Percentiles rank a stretch among this genome's conserved stretches.
Evolutionary conservation across 2,329 filamentous ascomycete genomes (phyloP).

Genomic region (Albophoma yamanashiensis): DNA sequence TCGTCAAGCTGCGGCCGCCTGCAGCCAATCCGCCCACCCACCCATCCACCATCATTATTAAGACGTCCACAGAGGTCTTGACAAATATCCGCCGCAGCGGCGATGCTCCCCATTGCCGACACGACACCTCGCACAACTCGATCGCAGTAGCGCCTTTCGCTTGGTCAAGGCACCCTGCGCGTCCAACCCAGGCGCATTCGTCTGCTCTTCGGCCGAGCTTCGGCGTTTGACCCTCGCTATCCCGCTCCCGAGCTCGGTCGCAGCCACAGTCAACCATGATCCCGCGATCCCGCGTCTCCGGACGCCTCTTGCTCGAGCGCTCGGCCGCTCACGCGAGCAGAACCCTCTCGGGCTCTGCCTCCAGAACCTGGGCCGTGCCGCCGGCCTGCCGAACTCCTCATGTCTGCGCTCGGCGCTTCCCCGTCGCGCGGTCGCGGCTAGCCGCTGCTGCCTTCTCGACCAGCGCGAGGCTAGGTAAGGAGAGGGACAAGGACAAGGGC

Average conservation of each 20-base stretch:
- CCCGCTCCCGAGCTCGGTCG: neutral
- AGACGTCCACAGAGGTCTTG: constrained; percentile 7
- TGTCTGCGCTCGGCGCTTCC: constrained; percentile 21
- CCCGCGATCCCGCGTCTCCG: constrained; percentile 27
- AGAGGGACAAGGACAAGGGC: constrained; percentile 27
- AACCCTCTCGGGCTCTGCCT: constrained; percentile 11
- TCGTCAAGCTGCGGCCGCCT: constrained; percentile 18
- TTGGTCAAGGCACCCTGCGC: neutral
- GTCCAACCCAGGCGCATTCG: neutral
- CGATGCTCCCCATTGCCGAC: constrained; percentile 20
- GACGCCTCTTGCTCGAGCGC: constrained; percentile 26
- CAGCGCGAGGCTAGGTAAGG: constrained; percentile 20
- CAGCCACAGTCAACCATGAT: constrained; percentile 21
- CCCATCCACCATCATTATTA: constrained; percentile 10
- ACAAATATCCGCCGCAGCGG: constrained; percentile 18
- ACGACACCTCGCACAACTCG: constrained; percentile 5
- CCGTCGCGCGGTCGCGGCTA: constrained; percentile 15
- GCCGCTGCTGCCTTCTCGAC: constrained; percentile 25
- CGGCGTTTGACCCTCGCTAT: neutral
- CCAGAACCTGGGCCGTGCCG: constrained; percentile 16
- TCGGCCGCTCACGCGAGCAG: constrained; percentile 16
- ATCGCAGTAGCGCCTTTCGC: constrained; percentile 1
- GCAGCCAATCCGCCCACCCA: constrained; percentile 5
- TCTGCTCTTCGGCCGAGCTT: constrained; percentile 3
- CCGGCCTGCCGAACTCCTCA: constrained; percentile 16